Evolutionary conservation across 495 filamentous ascomycete genomes (phyloP).

Genomic region (Tuber brumale): DNA sequence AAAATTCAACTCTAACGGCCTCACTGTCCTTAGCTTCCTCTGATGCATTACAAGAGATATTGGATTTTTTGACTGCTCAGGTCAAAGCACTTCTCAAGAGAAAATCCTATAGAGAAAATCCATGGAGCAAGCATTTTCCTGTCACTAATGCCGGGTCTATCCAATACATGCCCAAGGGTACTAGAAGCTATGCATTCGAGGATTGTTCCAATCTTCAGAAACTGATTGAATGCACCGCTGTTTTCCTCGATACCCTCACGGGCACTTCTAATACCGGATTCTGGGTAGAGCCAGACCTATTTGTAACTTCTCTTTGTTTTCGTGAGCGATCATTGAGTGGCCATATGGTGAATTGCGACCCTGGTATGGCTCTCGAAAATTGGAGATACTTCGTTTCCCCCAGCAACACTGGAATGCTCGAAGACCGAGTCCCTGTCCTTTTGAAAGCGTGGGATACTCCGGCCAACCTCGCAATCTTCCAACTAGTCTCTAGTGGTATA

Average conservation of each 20-base stretch:
- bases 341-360: not conserved
- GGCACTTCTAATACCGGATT: not conserved
- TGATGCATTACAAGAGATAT: not conserved
- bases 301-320: not conserved
- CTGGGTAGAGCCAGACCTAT: not conserved
- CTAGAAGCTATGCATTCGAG: not conserved
- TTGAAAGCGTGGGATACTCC: not conserved
- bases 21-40: not conserved
- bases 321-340: not conserved
- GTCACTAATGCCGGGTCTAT: not conserved
- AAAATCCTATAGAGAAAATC: not conserved
- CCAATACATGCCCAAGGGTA: not conserved
- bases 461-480: not conserved
- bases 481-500: not conserved
- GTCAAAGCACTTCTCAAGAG: not conserved
- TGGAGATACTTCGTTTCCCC: not conserved
- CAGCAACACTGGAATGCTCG: not conserved
- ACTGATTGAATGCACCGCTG: not conserved
- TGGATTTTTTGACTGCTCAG: not conserved
- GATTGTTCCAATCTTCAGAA: not conserved
- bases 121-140: not conserved
- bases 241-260: constrained; percentile 1
- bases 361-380: not conserved
- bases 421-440: not conserved
- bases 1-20: not conserved